phyloP scores from a whole-genome alignment of 2,329 filamentous ascomycete species.

The Fusarium nurragi region DNA sequence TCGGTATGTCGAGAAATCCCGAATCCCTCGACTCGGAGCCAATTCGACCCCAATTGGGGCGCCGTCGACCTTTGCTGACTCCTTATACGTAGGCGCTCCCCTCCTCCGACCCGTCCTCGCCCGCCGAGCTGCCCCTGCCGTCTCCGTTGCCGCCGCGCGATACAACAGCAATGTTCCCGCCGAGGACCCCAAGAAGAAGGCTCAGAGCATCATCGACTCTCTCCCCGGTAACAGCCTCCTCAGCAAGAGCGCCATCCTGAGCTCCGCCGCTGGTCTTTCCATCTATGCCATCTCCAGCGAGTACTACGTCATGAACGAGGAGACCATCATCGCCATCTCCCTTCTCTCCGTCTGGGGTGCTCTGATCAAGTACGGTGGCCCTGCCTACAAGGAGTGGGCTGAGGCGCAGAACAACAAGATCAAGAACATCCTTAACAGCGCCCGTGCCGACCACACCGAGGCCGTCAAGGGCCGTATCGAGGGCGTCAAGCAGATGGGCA shows the following conservation, averaged over 20 bases:
- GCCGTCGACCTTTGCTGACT: slow-evolving; percentile 38
- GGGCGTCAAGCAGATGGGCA: slow-evolving; percentile 92
- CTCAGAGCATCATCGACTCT: slow-evolving; percentile 91
- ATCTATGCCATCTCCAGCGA: slow-evolving; percentile 98
- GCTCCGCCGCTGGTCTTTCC: slow-evolving; percentile 87
- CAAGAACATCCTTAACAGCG: slow-evolving; percentile 93
- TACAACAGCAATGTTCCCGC: slow-evolving; percentile 80
- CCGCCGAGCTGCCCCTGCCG: slow-evolving; percentile 77
- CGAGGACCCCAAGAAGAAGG: slow-evolving; percentile 95
- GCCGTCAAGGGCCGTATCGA: slow-evolving; percentile 95
- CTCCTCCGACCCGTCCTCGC: slow-evolving; percentile 86
- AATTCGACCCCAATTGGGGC: slow-evolving; percentile 45
- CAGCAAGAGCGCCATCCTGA: slow-evolving; percentile 97
- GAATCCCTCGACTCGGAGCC: slow-evolving; percentile 16
- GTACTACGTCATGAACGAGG: slow-evolving; percentile 99
- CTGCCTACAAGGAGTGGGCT: slow-evolving; percentile 92
- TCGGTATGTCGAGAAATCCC: slow-evolving; percentile 72
- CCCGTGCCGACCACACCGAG: slow-evolving; percentile 91
- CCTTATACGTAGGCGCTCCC: slow-evolving; percentile 74
- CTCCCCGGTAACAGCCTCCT: slow-evolving; percentile 91
- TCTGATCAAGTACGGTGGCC: slow-evolving; percentile 92
- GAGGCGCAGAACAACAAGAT: slow-evolving; percentile 90
- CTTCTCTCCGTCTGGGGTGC: slow-evolving; percentile 92
- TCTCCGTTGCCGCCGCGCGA: slow-evolving; percentile 74
- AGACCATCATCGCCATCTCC: slow-evolving; percentile 93